A percentile compares a stretch with the other conserved stretches of the same genome.
Conservation (phyloP, 2,329 filamentous ascomycete genomes). For the Nannizziopsis arthrosporioides region DNA sequence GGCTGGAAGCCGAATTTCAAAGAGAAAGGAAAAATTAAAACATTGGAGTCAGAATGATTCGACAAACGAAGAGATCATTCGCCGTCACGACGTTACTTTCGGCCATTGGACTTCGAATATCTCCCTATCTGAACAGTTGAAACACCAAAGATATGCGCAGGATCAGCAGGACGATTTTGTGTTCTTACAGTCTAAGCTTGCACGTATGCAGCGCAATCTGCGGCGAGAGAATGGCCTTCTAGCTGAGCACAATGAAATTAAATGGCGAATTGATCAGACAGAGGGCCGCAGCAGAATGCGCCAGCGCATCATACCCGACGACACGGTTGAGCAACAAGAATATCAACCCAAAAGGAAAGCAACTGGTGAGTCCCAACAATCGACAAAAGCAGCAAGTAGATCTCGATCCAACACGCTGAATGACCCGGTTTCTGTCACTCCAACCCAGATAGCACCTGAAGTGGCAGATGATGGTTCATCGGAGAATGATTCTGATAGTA, state of each 20-base stretch:
- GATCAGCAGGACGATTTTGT: conserved; percentile 84
- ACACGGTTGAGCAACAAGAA: conserved; percentile 53
- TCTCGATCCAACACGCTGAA: conserved; percentile 27
- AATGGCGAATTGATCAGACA: conserved; percentile 90
- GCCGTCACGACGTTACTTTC: conserved; percentile 76
- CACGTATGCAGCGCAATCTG: conserved; percentile 66
- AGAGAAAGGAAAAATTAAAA: conserved; percentile 69
- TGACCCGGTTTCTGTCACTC: conserved; percentile 34
- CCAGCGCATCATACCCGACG: conserved; percentile 71
- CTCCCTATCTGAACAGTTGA: conserved; percentile 79
- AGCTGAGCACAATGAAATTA: conserved; percentile 50
- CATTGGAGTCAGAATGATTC: conserved; percentile 64
- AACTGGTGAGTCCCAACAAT: conserved; percentile 29
- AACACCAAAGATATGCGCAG: conserved; percentile 76
- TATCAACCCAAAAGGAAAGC: conserved; percentile 76
- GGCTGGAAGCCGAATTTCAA: conserved; percentile 56
- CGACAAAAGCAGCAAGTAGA: conserved; percentile 29
- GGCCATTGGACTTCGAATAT: conserved; percentile 93
- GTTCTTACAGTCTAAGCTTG: conserved; percentile 64
- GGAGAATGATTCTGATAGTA: conserved; percentile 27
- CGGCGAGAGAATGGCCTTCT: conserved; percentile 72
- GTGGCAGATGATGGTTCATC: conserved; percentile 23
- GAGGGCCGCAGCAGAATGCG: conserved; percentile 95
- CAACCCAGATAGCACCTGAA: conserved; percentile 25
- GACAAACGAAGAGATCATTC: conserved; percentile 57